Evolutionary conservation across 192 early-diverging fungal genomes (phyloP).

Genomic region (Helicostylum pulchrum): DNA sequence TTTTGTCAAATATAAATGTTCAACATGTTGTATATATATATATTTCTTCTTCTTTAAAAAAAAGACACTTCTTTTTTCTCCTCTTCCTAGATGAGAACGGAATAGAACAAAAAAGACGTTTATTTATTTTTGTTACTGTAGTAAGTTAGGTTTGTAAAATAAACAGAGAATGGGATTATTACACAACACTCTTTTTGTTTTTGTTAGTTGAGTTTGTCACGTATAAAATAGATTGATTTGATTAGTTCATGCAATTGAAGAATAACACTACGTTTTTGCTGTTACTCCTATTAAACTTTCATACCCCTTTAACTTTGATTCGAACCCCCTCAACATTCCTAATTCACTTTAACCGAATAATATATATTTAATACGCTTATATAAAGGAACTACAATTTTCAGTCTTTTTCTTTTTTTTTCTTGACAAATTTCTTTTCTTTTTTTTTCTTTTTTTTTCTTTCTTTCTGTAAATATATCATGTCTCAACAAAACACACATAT

Average conservation of each 20-base stretch:
- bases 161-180: too few species aligned
- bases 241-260: neutral
- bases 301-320: constrained; percentile 7
- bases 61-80: neutral
- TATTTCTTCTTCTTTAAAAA: neutral
- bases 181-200: too few species aligned
- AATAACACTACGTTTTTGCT: neutral
- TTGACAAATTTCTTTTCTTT: neutral
- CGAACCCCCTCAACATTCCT: constrained; percentile 5
- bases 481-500: neutral
- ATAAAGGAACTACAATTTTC: constrained; percentile 7
- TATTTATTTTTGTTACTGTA: too few species aligned
- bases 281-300: neutral
- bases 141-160: too few species aligned
- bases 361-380: neutral
- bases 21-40: too few species aligned
- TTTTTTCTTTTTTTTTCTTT: constrained; percentile 1
- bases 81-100: constrained; percentile 1
- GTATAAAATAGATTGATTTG: neutral
- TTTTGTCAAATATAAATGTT: constrained; percentile 6
- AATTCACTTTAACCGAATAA: constrained; percentile 1
- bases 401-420: neutral
- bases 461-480: neutral
- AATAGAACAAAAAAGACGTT: neutral
- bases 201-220: neutral